Conservation (phyloP, 257 asterid genomes). For the Thymus mandschuricus region DNA sequence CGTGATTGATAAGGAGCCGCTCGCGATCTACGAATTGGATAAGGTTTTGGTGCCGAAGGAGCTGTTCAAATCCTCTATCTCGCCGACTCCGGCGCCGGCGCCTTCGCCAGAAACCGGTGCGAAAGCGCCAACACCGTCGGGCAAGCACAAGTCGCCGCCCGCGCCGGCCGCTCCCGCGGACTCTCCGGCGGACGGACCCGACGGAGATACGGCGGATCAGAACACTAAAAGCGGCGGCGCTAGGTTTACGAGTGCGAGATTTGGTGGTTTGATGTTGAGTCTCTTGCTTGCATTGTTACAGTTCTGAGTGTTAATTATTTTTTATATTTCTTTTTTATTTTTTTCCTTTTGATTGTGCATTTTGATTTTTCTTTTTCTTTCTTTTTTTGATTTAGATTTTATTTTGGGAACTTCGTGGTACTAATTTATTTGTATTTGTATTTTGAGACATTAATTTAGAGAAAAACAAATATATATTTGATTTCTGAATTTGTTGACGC, state of each 20-base stretch:
- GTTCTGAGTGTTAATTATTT: constrained; percentile 10
- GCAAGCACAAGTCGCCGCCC: constrained; percentile 39
- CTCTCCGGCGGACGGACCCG: constrained; percentile 38
- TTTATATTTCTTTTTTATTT: neutral
- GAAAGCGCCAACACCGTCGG: constrained; percentile 27
- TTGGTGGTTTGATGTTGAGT: constrained; percentile 28
- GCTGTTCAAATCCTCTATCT: constrained; percentile 50
- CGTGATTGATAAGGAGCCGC: constrained; percentile 49
- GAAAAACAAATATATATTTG: no score
- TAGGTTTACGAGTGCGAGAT: constrained; percentile 15
- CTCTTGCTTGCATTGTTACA: constrained; percentile 29
- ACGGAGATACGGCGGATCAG: constrained; percentile 39
- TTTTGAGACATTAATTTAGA: no score
- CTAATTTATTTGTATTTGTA: no score
- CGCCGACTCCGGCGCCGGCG: constrained; percentile 32
- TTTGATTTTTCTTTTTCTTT: neutral
- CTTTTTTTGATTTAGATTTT: neutral
- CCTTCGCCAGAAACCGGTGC: constrained; percentile 35
- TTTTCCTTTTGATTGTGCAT: neutral
- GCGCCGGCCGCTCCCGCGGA: constrained; percentile 30
- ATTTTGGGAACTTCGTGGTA: no score
- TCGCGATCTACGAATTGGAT: constrained; percentile 56
- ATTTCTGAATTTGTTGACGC: no score
- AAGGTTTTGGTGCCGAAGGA: constrained; percentile 62
- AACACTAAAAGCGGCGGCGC: constrained; percentile 1